Base-by-base conservation (phyloP, 495 filamentous ascomycete species). In the Parathielavia hyrcaniae region DNA sequence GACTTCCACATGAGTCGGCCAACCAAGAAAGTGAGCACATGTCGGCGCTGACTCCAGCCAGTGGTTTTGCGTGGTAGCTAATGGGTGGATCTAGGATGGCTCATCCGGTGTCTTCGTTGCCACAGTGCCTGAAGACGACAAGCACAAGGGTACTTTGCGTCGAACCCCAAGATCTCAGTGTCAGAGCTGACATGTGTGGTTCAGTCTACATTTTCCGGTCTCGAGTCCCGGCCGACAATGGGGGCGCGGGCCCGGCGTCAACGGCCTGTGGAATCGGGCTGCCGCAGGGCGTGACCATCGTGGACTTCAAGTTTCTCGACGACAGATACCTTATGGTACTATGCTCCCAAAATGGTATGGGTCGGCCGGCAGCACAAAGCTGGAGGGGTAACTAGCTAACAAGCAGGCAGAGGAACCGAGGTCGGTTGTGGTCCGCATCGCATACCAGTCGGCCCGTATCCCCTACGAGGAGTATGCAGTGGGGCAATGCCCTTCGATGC, bases 291-390 rank as follows among this genome's bases (percentile, higher is more conserved):
- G 41, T 49, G 5, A 66, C 56, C 8, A 66, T 82, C 11, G 54
- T 75, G 22, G 79, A 83, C 61, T 56, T 81, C 8, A 79, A 77
- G 55, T 81, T 81, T 51, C 58, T 79, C 11, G 64, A 77, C 55
- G 70, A 75, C 53, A 62, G 69, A 20, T 66, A 55, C 16, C 57
- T 83, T 5, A 63, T 81, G 12, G 60, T 79, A 1, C 59, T 83
- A 7, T 79, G 76, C 67, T 49, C 67, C 0, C 39, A 41, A 0
- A 65, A 66, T 61, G 74, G 79, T 77, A 43, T 45, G 59, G 51
- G 14, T 11, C 16, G 5, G 1, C 40, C 2, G 9, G 12, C 8
- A 7, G 14, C 13, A 4, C n/a, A 19, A 23, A 45, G n/a, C 14
- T 53, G 22, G 12, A 8, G 8, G 26, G 14, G 40, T 8, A 13